Evolutionary conservation across 1,284 basidiomycete genomes (phyloP).

Genomic region (Golubevia sp.): DNA sequence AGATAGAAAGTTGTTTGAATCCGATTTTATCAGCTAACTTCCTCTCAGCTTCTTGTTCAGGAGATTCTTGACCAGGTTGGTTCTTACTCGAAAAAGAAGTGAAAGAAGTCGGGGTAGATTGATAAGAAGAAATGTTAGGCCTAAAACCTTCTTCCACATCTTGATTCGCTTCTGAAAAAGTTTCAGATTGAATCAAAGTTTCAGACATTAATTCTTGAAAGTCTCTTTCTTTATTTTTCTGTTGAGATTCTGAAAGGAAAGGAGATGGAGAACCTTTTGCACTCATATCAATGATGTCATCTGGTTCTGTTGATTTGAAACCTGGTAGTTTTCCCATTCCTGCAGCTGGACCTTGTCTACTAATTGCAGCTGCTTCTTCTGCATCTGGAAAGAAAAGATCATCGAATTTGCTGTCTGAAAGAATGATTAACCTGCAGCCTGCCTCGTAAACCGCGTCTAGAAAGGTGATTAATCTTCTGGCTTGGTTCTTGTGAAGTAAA

Average conservation of each 20-base stretch:
- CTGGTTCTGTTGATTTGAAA: constrained; percentile 3
- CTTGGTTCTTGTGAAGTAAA: constrained; percentile 47
- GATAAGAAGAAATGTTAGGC: constrained; percentile 39
- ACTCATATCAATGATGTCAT: constrained; percentile 35
- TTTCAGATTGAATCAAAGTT: constrained; percentile 44
- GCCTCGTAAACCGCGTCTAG: constrained; percentile 48
- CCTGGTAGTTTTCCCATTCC: constrained; percentile 14
- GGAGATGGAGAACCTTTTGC: constrained; percentile 24
- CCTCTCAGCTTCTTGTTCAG: neutral
- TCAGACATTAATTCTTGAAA: constrained; percentile 30
- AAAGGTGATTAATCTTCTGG: constrained; percentile 40
- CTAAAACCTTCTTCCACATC: constrained; percentile 48
- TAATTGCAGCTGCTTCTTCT: constrained; percentile 15
- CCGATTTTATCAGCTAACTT: constrained; percentile 21
- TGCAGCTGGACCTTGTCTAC: constrained; percentile 18
- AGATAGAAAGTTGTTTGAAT: constrained; percentile 37
- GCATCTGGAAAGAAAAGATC: constrained; percentile 42
- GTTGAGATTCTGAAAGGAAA: constrained; percentile 17
- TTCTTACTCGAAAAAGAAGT: neutral
- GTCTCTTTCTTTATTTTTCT: constrained; percentile 9
- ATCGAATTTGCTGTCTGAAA: constrained; percentile 25
- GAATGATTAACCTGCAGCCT: constrained; percentile 28
- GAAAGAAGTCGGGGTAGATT: neutral
- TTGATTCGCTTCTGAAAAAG: constrained; percentile 39
- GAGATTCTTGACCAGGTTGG: constrained; percentile 1